phyloP scores from a whole-genome alignment of 179 eudicot species.

The Sideroxylon spinosum region DNA sequence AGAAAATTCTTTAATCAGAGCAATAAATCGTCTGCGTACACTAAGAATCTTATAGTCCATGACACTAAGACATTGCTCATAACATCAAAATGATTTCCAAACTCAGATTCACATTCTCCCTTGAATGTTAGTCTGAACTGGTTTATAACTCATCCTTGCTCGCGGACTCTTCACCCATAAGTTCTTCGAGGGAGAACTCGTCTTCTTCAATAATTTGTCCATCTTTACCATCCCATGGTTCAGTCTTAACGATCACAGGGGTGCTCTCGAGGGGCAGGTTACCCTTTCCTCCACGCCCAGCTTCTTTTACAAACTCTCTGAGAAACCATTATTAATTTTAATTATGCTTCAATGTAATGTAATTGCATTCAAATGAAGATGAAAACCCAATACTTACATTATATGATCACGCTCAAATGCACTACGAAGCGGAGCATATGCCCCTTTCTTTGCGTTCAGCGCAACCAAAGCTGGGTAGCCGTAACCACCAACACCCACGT shows the following conservation, averaged over 20 bases:
- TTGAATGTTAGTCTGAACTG: neutral
- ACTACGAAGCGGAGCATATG: slow-evolving; percentile 82
- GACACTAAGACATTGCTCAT: neutral
- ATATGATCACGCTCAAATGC: slow-evolving; percentile 84
- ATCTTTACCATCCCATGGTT: slow-evolving; percentile 97
- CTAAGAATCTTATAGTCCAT: neutral
- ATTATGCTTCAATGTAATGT: neutral
- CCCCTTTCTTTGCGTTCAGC: slow-evolving; percentile 75
- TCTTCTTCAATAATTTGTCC: slow-evolving; percentile 91
- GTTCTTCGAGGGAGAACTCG: slow-evolving; percentile 91
- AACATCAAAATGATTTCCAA: slow-evolving; percentile 11
- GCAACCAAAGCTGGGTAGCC: slow-evolving; percentile 99
- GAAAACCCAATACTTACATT: slow-evolving; percentile 47
- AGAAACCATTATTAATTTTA: slow-evolving; percentile 15
- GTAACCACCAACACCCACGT: slow-evolving; percentile 94
- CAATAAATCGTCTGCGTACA: neutral
- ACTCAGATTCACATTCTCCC: slow-evolving; percentile 4
- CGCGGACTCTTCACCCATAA: slow-evolving; percentile 62
- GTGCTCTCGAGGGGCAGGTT: slow-evolving; percentile 54
- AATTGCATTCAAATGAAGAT: neutral
- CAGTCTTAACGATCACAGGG: slow-evolving; percentile 50
- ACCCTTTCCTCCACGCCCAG: slow-evolving; percentile 90
- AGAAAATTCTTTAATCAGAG: neutral
- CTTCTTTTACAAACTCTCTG: slow-evolving; percentile 91
- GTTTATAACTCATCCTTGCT: slow-evolving; percentile 45